Evolutionary conservation across 2,329 filamentous ascomycete species (phyloP).

Genomic region (Ophiognomonia clavigignenti-juglandacearum): DNA sequence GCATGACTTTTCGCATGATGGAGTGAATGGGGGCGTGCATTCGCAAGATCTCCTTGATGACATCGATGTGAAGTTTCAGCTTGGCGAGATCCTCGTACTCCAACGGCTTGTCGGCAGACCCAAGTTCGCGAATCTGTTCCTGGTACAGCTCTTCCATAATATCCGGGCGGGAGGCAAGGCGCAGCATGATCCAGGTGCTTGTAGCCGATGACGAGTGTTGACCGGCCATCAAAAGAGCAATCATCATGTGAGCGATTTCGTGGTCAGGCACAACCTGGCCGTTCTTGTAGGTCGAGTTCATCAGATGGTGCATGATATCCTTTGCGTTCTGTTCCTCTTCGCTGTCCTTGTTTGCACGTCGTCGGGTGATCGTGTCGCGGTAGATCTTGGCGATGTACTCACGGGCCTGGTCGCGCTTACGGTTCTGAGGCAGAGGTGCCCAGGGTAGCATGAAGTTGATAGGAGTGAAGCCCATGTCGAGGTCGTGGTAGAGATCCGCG

Average conservation of each 20-base stretch:
- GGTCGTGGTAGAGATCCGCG: slow-evolving; percentile 72
- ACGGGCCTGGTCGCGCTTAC: slow-evolving; percentile 66
- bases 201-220: slow-evolving; percentile 77
- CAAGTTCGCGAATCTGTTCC: slow-evolving; percentile 73
- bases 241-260: slow-evolving; percentile 83
- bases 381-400: slow-evolving; percentile 73
- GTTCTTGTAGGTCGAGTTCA: slow-evolving; percentile 72
- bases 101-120: slow-evolving; percentile 68
- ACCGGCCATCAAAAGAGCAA: slow-evolving; percentile 77
- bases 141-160: slow-evolving; percentile 66
- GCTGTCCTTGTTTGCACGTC: slow-evolving; percentile 38
- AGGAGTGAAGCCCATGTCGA: slow-evolving; percentile 73
- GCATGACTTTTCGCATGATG: slow-evolving; percentile 88
- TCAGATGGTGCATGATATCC: slow-evolving; percentile 78
- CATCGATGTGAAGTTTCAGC: slow-evolving; percentile 75
- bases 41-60: slow-evolving; percentile 88
- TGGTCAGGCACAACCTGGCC: slow-evolving; percentile 64
- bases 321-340: slow-evolving; percentile 38
- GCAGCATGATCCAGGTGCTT: slow-evolving; percentile 73
- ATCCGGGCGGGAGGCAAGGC: slow-evolving; percentile 64
- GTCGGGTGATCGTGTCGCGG: slow-evolving; percentile 62
- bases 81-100: slow-evolving; percentile 73
- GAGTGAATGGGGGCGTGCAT: slow-evolving; percentile 92
- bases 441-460: slow-evolving; percentile 81
- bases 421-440: slow-evolving; percentile 72